These are phyloP conservation scores for Drechslerella stenobrocha DNA, from an alignment of 2,329 filamentous ascomycete species.

Conservation along the genomic window DNA sequence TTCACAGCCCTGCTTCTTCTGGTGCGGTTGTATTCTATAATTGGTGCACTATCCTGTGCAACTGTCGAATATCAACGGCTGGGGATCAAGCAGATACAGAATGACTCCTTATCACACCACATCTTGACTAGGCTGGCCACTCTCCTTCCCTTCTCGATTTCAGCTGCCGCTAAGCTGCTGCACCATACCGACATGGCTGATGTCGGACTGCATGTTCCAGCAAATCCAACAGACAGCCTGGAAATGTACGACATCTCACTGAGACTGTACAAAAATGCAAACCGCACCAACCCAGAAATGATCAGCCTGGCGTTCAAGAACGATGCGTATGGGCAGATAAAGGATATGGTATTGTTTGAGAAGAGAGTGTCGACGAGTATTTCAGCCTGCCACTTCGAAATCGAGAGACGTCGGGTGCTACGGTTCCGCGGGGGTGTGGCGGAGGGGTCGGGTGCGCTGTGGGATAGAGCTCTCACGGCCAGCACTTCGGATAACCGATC, in stretches of 20 bases:
- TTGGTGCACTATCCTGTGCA: constrained; percentile 56
- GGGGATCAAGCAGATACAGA: constrained; percentile 57
- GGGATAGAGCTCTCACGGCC: constrained; percentile 29
- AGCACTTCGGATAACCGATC: constrained; percentile 37
- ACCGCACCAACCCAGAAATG: constrained; percentile 52
- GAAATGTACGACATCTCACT: constrained; percentile 49
- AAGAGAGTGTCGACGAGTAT: constrained; percentile 51
- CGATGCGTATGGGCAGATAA: constrained; percentile 52
- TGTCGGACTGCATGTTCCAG: constrained; percentile 43
- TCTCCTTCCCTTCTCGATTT: constrained; percentile 54
- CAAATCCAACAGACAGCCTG: constrained; percentile 42
- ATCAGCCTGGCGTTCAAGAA: constrained; percentile 51
- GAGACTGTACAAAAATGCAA: constrained; percentile 50
- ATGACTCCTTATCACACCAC: constrained; percentile 56
- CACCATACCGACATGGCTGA: constrained; percentile 41
- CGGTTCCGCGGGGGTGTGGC: constrained; percentile 39
- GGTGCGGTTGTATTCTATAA: constrained; percentile 55
- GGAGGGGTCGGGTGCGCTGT: constrained; percentile 26
- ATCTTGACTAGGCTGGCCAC: constrained; percentile 56
- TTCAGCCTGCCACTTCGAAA: constrained; percentile 51
- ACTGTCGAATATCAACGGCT: constrained; percentile 55
- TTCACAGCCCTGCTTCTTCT: constrained; percentile 56
- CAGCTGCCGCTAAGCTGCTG: constrained; percentile 36
- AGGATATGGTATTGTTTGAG: constrained; percentile 52
- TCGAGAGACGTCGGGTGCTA: constrained; percentile 51